These are phyloP conservation scores for Ceratopteris richardii DNA, from an alignment of 75 land plant genomes.

Conservation along the genomic window DNA sequence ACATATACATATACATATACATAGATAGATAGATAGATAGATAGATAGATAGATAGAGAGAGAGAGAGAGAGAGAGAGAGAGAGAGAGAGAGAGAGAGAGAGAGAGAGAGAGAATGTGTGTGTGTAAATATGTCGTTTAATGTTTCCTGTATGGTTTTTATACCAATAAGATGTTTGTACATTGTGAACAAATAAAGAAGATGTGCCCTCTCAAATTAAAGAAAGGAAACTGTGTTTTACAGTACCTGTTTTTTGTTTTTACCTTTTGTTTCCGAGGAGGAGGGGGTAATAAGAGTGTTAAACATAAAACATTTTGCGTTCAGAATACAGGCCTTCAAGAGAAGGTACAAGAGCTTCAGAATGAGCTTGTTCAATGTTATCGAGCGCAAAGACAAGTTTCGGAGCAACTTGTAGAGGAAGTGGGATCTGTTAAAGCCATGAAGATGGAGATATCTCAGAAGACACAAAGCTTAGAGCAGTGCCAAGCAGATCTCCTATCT, in stretches of 20 bases:
- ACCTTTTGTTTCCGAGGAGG: too few species aligned
- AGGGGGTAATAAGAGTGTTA: too few species aligned
- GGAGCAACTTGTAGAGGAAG: conserved; percentile 85
- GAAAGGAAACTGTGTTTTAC: too few species aligned
- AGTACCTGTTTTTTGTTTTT: too few species aligned
- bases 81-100: not conserved
- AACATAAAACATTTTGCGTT: not conserved
- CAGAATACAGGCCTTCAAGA: conserved; percentile 74
- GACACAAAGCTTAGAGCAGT: conserved; percentile 28
- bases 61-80: not conserved
- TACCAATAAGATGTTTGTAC: too few species aligned
- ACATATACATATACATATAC: too few species aligned
- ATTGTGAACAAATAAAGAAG: too few species aligned
- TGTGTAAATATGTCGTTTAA: not conserved
- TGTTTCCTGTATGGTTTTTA: too few species aligned
- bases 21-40: not conserved
- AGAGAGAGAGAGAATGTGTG: not conserved
- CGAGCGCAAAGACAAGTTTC: conserved; percentile 80
- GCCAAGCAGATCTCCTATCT: conserved; percentile 44
- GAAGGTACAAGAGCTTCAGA: conserved; percentile 65
- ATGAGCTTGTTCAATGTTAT: conserved; percentile 79
- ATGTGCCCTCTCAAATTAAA: too few species aligned
- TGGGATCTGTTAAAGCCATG: conserved; percentile 47
- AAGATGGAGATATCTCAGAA: conserved; percentile 62
- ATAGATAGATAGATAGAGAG: not conserved